A percentile compares a stretch with the other conserved stretches of the same genome.
phyloP scores from a whole-genome alignment of 805 yeast species.

The Helenozyma baotianmanensis region DNA sequence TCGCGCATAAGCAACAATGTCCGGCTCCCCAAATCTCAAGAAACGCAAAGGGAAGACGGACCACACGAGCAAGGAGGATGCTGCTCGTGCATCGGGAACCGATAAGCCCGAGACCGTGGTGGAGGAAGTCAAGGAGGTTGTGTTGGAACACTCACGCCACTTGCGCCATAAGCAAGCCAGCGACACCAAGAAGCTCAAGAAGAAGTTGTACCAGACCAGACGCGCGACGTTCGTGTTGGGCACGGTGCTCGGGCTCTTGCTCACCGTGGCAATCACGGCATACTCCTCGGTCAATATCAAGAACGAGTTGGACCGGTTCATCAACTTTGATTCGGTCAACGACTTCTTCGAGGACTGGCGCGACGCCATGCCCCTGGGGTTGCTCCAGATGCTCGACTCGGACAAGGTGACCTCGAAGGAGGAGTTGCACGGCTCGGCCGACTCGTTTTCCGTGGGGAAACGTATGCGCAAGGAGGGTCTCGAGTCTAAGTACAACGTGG shows the following conservation, averaged over 20 bases:
- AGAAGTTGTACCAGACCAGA: slow-evolving; percentile 43
- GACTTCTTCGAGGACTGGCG: slow-evolving; percentile 62
- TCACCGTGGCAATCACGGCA: slow-evolving; percentile 56
- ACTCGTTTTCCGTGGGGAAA: slow-evolving; percentile 85
- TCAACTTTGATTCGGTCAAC: slow-evolving; percentile 52
- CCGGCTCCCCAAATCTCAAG: too few relatives aligned
- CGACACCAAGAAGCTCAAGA: slow-evolving; percentile 6
- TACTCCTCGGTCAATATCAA: slow-evolving; percentile 34
- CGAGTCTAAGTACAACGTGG: slow-evolving; percentile 66
- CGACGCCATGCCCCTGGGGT: slow-evolving; percentile 61
- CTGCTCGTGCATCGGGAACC: too few relatives aligned
- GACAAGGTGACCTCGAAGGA: slow-evolving; percentile 36
- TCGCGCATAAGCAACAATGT: too few relatives aligned
- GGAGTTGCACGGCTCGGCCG: slow-evolving; percentile 53
- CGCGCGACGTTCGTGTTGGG: slow-evolving; percentile 65
- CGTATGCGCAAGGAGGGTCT: slow-evolving; percentile 49
- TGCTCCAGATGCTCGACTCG: slow-evolving; percentile 57
- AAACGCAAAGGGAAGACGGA: too few relatives aligned
- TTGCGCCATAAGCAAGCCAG: slow-evolving; percentile 1
- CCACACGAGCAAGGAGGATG: too few relatives aligned
- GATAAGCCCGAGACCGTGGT: too few relatives aligned
- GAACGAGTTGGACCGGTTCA: slow-evolving; percentile 46
- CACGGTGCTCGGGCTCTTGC: slow-evolving; percentile 60
- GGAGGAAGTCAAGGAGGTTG: too few relatives aligned
- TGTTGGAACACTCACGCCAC: slow-evolving; percentile 1